Percentiles rank a stretch among this genome's conserved stretches.
Evolutionary conservation across 2,329 filamentous ascomycete genomes (phyloP).

Genomic region (Hymenoscyphus infarciens): DNA sequence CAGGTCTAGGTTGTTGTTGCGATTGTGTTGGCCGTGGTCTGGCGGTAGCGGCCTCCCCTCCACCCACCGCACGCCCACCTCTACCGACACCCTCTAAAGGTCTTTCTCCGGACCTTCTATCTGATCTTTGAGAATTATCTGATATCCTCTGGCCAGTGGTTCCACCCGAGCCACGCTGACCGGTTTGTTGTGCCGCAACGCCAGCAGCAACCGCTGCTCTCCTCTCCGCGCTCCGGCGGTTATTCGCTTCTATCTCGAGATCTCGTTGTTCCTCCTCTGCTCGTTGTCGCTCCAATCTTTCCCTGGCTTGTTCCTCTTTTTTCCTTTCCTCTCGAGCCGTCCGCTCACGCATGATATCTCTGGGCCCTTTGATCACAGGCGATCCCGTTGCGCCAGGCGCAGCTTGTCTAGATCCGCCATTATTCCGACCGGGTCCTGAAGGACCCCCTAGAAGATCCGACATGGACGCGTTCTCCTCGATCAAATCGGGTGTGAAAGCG

Average conservation of each 20-base stretch:
- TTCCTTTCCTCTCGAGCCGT: constrained; percentile 70
- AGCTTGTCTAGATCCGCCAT: constrained; percentile 44
- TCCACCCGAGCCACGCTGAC: constrained; percentile 24
- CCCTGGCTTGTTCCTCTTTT: constrained; percentile 50
- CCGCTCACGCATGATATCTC: constrained; percentile 88
- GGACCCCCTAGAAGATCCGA: constrained; percentile 69
- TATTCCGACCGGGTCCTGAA: constrained; percentile 54
- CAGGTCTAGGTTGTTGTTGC: constrained; percentile 24
- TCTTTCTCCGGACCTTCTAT: constrained; percentile 27
- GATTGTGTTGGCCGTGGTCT: constrained; percentile 32
- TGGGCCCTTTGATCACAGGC: constrained; percentile 70
- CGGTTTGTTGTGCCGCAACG: constrained; percentile 38
- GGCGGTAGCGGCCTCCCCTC: constrained; percentile 26
- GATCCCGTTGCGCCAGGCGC: constrained; percentile 48
- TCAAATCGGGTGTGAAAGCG: constrained; percentile 75
- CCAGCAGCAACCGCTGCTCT: constrained; percentile 54
- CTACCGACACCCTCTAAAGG: constrained; percentile 29
- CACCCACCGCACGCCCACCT: constrained; percentile 28
- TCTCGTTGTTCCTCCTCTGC: constrained; percentile 54
- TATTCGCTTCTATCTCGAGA: constrained; percentile 53
- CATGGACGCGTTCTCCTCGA: constrained; percentile 91
- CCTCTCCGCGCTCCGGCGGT: constrained; percentile 53
- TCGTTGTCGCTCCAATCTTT: constrained; percentile 42
- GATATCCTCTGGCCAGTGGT: constrained; percentile 30
- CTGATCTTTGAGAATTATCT: constrained; percentile 33